Base-by-base conservation (phyloP, 345 rosid species). In the Diplotaxis tenuifolia region DNA sequence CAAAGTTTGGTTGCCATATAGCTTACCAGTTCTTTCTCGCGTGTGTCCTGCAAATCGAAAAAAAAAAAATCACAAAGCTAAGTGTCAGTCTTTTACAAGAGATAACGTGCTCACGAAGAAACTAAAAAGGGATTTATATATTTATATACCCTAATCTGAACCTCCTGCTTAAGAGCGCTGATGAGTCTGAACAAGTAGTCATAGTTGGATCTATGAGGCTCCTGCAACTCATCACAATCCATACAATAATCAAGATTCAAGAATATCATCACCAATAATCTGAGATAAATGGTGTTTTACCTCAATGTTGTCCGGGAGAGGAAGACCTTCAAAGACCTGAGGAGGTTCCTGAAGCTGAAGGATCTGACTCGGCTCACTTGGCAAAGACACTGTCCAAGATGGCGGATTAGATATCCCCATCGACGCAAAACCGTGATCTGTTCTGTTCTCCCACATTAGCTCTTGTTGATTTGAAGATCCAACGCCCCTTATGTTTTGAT, bases 11-110 rank as follows among this genome's bases (percentile, higher is more conserved):
- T 74, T 53, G 40, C 1, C 49, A 18, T 8, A 59, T 67, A 6
- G 63, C 79, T 75, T 79, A 79, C 82, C 82, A 79, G 36, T 59
- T 74, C 78, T 66, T 60, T 68, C 76, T 79, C 79, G 18, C 79
- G 79, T 16, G 67, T 75, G 72, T 79, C 82, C 82, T 79, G 79
- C 55, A 31, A 9, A 54, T 14, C 8, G 3, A 4, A 60, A 8
- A 25, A 5, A 25, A 25, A 7, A 20, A 53, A n/a, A n/a, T n/a
- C 19, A 74, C n/a, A 65, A 38, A 75, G 2, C 14, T 0, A 50
- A 14, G 6, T 23, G 23, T 76, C 2, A 63, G 71, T 23, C 27
- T 20, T 66, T 32, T 2, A 73, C 8, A n/a, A 69, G 57, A 65
- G 52, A 59, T 70, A 52, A 27, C 68, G 40, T 72, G 52, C 14